Evolutionary conservation across 495 filamentous ascomycete genomes (phyloP).

Genomic region (Penicillium daleae): DNA sequence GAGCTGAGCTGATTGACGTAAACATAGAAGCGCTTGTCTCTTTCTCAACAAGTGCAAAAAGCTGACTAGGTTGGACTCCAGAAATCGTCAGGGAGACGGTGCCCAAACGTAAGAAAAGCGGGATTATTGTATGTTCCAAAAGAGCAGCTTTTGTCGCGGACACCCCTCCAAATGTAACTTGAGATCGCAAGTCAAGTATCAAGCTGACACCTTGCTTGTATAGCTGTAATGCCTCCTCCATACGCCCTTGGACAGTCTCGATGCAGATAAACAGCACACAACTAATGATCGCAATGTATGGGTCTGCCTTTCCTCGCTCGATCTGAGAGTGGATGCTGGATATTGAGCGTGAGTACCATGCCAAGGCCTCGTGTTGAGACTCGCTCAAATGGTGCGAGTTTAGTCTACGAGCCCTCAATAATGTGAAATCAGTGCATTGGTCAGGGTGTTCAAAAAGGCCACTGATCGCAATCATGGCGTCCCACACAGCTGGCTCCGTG

Average conservation of each 20-base stretch:
- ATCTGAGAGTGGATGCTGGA: conserved; percentile 41
- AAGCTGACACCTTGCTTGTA: conserved; percentile 29
- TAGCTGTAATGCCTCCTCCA: conserved; percentile 31
- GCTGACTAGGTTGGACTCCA: conserved; percentile 17
- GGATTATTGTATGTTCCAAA: conserved; percentile 29
- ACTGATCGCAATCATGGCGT: conserved; percentile 56
- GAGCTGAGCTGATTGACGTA: conserved; percentile 35
- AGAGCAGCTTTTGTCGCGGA: conserved; percentile 20
- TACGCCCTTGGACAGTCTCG: conserved; percentile 54
- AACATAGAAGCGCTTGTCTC: conserved; percentile 11
- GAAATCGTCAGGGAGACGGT: conserved; percentile 28
- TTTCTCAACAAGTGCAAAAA: conserved; percentile 12
- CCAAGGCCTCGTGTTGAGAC: conserved; percentile 30
- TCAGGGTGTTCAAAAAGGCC: conserved; percentile 49
- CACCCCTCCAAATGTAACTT: conserved; percentile 10
- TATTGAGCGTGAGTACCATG: conserved; percentile 41
- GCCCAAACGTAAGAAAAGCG: conserved; percentile 31
- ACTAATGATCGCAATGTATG: conserved; percentile 51
- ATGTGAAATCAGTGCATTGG: conserved; percentile 21
- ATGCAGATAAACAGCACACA: conserved; percentile 59
- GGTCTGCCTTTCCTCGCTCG: conserved; percentile 27
- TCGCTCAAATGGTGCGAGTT: conserved; percentile 10
- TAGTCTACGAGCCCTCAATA: conserved; percentile 14
- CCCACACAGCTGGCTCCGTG: conserved; percentile 58
- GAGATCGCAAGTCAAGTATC: conserved; percentile 26